Evolutionary conservation across 2,329 filamentous ascomycete genomes (phyloP).

Genomic region (Capronia americana): DNA sequence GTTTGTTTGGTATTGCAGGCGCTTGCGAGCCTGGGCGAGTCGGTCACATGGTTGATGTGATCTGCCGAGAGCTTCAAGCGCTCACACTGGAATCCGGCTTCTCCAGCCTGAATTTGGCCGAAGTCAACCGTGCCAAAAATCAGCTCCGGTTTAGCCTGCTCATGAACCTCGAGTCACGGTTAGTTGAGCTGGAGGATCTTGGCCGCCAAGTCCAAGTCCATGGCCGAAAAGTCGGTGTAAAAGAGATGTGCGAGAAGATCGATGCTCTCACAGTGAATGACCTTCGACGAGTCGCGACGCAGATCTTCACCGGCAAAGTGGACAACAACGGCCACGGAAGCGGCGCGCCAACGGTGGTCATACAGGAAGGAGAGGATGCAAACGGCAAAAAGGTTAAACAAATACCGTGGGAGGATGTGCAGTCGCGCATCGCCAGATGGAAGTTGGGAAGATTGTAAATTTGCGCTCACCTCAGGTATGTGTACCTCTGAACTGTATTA

Average conservation of each 20-base stretch:
- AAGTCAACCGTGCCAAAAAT: conserved; percentile 95
- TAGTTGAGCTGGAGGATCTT: conserved; percentile 97
- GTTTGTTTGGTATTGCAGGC: conserved; percentile 91
- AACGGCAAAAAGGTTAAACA: conserved; percentile 67
- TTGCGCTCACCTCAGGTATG: conserved; percentile 14
- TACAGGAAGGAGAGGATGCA: conserved; percentile 86
- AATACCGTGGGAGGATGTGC: conserved; percentile 86
- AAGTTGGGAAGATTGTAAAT: conserved; percentile 71
- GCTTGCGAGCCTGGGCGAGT: conserved; percentile 82
- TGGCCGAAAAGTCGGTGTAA: conserved; percentile 86
- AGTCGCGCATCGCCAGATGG: conserved; percentile 83
- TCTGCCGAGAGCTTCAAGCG: conserved; percentile 85
- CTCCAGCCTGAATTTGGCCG: conserved; percentile 71
- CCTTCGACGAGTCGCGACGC: conserved; percentile 77
- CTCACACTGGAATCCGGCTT: conserved; percentile 79
- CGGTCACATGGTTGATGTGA: conserved; percentile 86
- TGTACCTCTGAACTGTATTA: conserved; percentile 18
- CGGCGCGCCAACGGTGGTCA: conserved; percentile 88
- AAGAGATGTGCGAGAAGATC: conserved; percentile 90
- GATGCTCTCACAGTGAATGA: conserved; percentile 80
- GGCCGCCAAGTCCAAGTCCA: conserved; percentile 97
- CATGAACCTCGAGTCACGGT: conserved; percentile 96
- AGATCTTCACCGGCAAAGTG: conserved; percentile 78
- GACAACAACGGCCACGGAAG: conserved; percentile 77
- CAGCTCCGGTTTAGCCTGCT: conserved; percentile 87